Conservation (phyloP, 148 eudicot genomes). For the Diospyros lotus region DNA sequence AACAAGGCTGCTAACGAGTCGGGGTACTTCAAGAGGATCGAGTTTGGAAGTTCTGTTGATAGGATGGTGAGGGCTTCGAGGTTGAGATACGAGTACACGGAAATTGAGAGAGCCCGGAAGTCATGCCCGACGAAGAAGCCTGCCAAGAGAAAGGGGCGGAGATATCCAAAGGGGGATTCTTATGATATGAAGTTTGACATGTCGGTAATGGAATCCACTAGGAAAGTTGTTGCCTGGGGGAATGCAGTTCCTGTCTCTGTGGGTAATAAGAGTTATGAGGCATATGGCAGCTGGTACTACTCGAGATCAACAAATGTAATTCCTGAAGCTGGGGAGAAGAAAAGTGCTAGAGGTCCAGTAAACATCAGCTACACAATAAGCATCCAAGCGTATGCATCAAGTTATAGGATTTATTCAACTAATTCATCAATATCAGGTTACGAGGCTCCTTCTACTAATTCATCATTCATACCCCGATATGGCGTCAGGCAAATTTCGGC, state of each 20-base stretch:
- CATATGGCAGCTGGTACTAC: too few relatives aligned
- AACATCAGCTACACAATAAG: conserved; percentile 12
- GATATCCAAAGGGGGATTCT: conserved; percentile 11
- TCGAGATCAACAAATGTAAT: neutral
- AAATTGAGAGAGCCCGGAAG: conserved; percentile 8
- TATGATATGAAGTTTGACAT: conserved; percentile 9
- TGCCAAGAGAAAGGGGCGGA: neutral
- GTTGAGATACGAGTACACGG: conserved; percentile 17
- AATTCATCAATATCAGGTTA: neutral
- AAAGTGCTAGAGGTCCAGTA: neutral
- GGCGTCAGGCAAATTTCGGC: conserved; percentile 8
- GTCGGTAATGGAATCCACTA: neutral
- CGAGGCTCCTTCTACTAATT: neutral
- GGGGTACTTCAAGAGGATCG: conserved; percentile 9
- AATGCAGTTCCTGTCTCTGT: conserved; percentile 7
- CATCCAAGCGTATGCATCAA: neutral
- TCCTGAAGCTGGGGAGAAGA: neutral
- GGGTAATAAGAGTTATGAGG: neutral
- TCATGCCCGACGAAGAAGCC: conserved; percentile 6
- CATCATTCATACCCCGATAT: neutral
- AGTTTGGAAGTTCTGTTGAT: neutral
- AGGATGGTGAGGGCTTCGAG: neutral
- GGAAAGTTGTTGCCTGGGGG: neutral
- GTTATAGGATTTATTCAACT: neutral
- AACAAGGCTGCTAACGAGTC: conserved; percentile 4